A percentile compares a stretch with the other conserved stretches of the same genome.
Evolutionary conservation across 768 basidiomycete species (phyloP).

Genomic region (Astraeus odoratus): DNA sequence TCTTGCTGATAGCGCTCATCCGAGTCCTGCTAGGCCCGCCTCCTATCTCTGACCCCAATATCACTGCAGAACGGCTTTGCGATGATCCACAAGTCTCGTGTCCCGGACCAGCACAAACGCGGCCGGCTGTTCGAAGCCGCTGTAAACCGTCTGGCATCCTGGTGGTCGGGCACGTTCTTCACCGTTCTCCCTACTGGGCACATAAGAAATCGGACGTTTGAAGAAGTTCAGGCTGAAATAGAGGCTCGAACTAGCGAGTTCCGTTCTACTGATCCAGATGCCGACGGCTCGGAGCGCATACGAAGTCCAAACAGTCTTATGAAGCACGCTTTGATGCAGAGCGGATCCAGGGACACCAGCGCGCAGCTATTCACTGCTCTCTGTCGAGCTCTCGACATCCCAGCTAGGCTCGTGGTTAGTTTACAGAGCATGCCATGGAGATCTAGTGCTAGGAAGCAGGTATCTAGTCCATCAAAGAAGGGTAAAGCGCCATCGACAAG

Average conservation of each 20-base stretch:
- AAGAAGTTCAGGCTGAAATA: slow-evolving; percentile 49
- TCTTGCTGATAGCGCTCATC: not conserved
- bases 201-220: slow-evolving; percentile 69
- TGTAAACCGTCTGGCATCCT: slow-evolving; percentile 62
- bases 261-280: slow-evolving; percentile 35
- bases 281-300: slow-evolving; percentile 56
- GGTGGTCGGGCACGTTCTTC: slow-evolving; percentile 81
- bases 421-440: slow-evolving; percentile 93
- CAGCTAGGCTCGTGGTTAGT: slow-evolving; percentile 81
- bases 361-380: slow-evolving; percentile 90
- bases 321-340: slow-evolving; percentile 82
- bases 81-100: slow-evolving; percentile 70
- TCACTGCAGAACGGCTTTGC: slow-evolving; percentile 74
- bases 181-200: slow-evolving; percentile 57
- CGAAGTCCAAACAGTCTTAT: slow-evolving; percentile 80
- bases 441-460: slow-evolving; percentile 48
- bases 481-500: slow-evolving; percentile 20
- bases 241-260: slow-evolving; percentile 22
- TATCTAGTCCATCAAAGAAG: slow-evolving; percentile 33
- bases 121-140: slow-evolving; percentile 86
- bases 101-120: slow-evolving; percentile 75
- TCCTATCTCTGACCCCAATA: slow-evolving; percentile 82
- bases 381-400: slow-evolving; percentile 80
- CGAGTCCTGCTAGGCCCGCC: slow-evolving; percentile 60
- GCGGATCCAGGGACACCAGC: slow-evolving; percentile 78